A percentile compares a stretch with the other conserved stretches of the same genome.
phyloP scores from a whole-genome alignment of 1,284 basidiomycete species.

The Exobasidium rhododendri region DNA sequence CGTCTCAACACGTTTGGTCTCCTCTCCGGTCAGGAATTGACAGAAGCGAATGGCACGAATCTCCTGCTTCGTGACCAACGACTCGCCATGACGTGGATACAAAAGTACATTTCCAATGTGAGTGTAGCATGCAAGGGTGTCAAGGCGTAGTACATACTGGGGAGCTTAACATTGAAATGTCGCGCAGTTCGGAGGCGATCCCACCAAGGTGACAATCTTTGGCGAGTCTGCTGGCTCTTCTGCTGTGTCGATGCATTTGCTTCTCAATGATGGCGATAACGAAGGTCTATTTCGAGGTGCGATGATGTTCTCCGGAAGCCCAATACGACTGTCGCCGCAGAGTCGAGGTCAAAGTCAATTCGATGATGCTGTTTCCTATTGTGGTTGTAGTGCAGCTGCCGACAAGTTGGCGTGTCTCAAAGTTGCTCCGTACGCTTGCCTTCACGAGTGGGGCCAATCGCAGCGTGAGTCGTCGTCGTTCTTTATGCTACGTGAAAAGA shows the following conservation, averaged over 20 bases:
- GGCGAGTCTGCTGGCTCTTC: constrained; percentile 7
- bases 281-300: constrained; percentile 6
- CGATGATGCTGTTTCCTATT: background rate
- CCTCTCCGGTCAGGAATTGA: background rate
- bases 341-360: constrained; percentile 2
- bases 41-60: constrained; percentile 1
- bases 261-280: background rate
- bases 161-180: background rate
- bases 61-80: background rate
- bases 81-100: background rate
- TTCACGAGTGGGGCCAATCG: background rate
- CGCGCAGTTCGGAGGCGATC: constrained; percentile 1
- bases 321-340: background rate
- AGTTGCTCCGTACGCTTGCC: background rate
- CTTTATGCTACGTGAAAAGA: no score
- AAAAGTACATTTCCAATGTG: constrained; percentile 7
- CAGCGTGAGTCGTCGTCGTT: no score
- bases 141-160: background rate
- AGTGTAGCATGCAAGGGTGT: no score
- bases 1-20: background rate
- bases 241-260: constrained; percentile 2
- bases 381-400: background rate
- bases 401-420: constrained; percentile 2
- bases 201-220: background rate
- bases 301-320: constrained; percentile 2